Percentiles rank a stretch among this genome's conserved stretches.
Evolutionary conservation across 805 yeast species (phyloP).

Genomic region (Kodamaea hsintzibuensis): DNA sequence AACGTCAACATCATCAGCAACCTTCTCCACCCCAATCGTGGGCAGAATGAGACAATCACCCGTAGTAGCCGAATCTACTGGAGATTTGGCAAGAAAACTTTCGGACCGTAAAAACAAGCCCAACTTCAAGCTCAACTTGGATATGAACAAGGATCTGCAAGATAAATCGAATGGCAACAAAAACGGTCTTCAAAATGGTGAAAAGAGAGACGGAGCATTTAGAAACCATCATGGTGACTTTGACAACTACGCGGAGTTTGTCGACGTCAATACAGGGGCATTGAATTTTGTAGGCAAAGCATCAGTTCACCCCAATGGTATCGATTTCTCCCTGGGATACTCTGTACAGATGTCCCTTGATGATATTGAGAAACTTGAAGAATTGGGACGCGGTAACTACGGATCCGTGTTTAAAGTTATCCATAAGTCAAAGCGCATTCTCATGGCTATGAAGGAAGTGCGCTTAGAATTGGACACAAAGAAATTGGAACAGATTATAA

Average conservation of each 20-base stretch:
- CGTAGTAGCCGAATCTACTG: constrained; percentile 23
- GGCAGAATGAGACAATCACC: constrained; percentile 4
- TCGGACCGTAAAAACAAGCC: constrained; percentile 43
- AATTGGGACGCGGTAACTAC: constrained; percentile 93
- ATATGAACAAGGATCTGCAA: constrained; percentile 15
- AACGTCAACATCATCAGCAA: background rate
- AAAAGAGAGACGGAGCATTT: constrained; percentile 3
- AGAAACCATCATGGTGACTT: constrained; percentile 54
- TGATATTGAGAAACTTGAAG: constrained; percentile 79
- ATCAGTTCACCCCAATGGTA: constrained; percentile 86
- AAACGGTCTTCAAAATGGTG: background rate
- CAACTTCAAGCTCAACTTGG: constrained; percentile 38
- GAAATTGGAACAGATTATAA: constrained; percentile 89
- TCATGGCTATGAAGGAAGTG: constrained; percentile 98
- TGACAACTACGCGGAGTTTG: constrained; percentile 80
- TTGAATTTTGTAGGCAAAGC: constrained; percentile 93
- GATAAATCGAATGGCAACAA: constrained; percentile 6
- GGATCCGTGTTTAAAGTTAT: constrained; percentile 93
- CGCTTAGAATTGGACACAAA: constrained; percentile 89
- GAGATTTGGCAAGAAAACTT: constrained; percentile 37
- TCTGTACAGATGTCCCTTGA: constrained; percentile 84
- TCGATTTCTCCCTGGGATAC: constrained; percentile 86
- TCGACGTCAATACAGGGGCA: constrained; percentile 90
- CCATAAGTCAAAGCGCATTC: constrained; percentile 87
- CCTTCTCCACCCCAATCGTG: background rate